Evolutionary conservation across 768 basidiomycete genomes (phyloP).

Genomic region (Termitomyces sp.): DNA sequence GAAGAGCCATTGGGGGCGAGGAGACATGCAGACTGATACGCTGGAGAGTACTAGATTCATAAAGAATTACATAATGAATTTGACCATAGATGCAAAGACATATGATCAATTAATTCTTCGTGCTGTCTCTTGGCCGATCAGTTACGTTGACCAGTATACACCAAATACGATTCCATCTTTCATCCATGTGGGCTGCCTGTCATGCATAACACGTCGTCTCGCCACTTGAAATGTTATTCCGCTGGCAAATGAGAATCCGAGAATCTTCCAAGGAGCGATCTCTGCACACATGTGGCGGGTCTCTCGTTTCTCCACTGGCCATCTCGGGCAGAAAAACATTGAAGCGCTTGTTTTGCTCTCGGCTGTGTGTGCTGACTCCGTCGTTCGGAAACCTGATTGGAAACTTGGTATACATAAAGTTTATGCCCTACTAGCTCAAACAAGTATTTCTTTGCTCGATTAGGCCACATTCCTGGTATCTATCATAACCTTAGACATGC

Average conservation of each 20-base stretch:
- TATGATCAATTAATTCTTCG: not conserved
- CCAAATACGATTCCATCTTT: not conserved
- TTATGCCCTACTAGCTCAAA: not conserved
- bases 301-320: not conserved
- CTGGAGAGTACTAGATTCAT: not conserved
- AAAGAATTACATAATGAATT: constrained; percentile 1
- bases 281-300: not conserved
- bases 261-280: not conserved
- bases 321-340: not conserved
- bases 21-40: constrained; percentile 6
- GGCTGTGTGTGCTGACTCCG: not conserved
- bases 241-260: not conserved
- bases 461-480: constrained; percentile 2
- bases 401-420: not conserved
- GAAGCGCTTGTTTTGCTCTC: not conserved
- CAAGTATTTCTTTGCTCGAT: not conserved
- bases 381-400: not conserved
- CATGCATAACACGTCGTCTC: not conserved
- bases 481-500: not conserved
- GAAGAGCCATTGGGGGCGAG: constrained; percentile 68
- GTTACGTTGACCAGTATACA: not conserved
- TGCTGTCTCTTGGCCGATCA: not conserved
- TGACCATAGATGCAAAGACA: not conserved
- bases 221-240: not conserved
- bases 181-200: not conserved